Evolutionary conservation across 2,329 filamentous ascomycete species (phyloP), one percentile per base, ranked within the genome.

Genomic region (Talaromyces marneffei): DNA sequence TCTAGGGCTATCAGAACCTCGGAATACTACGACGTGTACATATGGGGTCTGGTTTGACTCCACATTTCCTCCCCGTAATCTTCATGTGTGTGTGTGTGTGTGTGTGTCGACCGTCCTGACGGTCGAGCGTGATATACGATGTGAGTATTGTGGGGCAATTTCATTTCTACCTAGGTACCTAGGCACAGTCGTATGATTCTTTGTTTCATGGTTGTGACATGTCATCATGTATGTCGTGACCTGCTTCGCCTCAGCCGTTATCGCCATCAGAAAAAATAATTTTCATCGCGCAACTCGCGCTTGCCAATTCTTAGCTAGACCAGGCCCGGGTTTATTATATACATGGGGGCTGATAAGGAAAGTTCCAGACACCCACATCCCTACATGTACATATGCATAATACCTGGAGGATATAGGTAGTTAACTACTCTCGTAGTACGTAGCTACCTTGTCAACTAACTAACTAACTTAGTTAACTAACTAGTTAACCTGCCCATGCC

Each of bases 251-350:
- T 52, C 29, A 52, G 25, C 7, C 8, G 9, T 50, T 31, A 48
- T 50, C 46, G 6, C n/a, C 2, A 29, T 5, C 2, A 53, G 14
- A 23, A n/a, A 31, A 7, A 37, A 39, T 16, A 7, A 54, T 9
- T 55, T 55, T 55, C 52, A 14, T 27, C 52, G 52, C 52, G 52
- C 52, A 35, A 55, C 20, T 55, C 33, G 52, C 52, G 52, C 33
- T 40, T 55, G 33, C 44, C 25, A 27, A 27, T 27, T 46, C 3
- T 5, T 35, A 14, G 4, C 33, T 14, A 35, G 33, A 35, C 35
- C n/a, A 37, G 35, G n/a, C 35, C 35, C 14, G 16, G 16, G 35
- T 1, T 40, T n/a, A n/a, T 16, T 46, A 46, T 46, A 46, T 46
- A 27, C 20, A 46, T 20, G 23, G 23, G 14, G 14, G 14, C 23